Conservation (phyloP, 345 rosid species). For the Geranium brycei region DNA sequence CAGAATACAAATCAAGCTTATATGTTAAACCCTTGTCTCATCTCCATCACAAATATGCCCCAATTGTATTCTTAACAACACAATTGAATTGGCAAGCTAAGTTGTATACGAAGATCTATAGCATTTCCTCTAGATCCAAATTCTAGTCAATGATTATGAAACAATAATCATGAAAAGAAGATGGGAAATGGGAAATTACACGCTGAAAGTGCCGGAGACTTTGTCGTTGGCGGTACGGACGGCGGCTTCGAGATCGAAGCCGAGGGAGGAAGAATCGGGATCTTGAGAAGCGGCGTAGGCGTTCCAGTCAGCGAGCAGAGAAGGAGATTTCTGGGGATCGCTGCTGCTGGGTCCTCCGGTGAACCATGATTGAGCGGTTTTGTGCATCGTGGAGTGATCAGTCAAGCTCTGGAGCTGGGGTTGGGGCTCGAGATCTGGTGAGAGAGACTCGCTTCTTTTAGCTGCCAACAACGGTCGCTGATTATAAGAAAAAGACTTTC, state of each 20-base stretch:
- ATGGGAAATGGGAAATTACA: constrained; percentile 5
- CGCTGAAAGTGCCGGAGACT: constrained; percentile 22
- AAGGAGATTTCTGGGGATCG: constrained; percentile 12
- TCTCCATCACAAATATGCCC: neutral
- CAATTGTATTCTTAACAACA: too few species aligned
- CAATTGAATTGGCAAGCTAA: too few species aligned
- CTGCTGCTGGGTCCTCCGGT: constrained; percentile 26
- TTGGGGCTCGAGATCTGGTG: too few species aligned
- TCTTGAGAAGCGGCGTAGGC: constrained; percentile 40
- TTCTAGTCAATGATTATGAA: neutral
- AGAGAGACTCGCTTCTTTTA: too few species aligned
- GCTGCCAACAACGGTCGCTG: too few species aligned
- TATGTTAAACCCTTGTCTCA: neutral
- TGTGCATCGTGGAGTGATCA: constrained; percentile 20
- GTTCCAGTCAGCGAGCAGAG: constrained; percentile 47
- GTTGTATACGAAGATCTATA: neutral
- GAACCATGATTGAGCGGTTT: constrained; percentile 39
- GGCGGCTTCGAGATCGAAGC: constrained; percentile 43
- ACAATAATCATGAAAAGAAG: neutral
- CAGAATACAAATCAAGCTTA: neutral
- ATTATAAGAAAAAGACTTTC: too few species aligned
- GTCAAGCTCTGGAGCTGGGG: neutral
- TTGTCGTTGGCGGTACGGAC: constrained; percentile 23
- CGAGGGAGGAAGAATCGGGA: constrained; percentile 14
- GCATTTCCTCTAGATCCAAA: neutral